A percentile compares a stretch with the other conserved stretches of the same genome.
Evolutionary conservation across 495 filamentous ascomycete genomes (phyloP).

Genomic region (Aspergillus diversus): DNA sequence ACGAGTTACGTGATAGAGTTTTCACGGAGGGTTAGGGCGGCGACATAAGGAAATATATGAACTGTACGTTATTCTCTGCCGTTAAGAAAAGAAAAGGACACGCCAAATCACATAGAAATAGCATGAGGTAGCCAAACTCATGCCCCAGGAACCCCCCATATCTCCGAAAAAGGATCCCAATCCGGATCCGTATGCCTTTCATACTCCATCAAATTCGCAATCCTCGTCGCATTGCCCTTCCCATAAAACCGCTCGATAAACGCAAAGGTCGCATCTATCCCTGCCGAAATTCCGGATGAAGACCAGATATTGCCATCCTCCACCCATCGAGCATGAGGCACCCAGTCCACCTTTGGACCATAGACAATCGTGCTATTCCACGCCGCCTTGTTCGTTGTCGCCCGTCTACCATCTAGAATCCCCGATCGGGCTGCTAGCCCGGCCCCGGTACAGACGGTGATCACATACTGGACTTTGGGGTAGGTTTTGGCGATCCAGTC

Average conservation of each 20-base stretch:
- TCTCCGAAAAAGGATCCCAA: conserved; percentile 15
- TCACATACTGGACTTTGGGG: conserved; percentile 53
- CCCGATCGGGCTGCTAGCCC: conserved; percentile 55
- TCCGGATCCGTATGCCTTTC: conserved; percentile 7
- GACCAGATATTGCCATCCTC: conserved; percentile 70
- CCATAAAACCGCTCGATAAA: conserved; percentile 11
- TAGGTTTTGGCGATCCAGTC: conserved; percentile 48
- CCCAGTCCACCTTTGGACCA: conserved; percentile 57
- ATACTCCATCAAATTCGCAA: conserved; percentile 19
- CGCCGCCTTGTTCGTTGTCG: conserved; percentile 53
- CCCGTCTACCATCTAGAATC: conserved; percentile 57
- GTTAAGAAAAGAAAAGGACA: too few species aligned
- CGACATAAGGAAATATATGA: too few species aligned
- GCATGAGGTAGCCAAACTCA: not conserved
- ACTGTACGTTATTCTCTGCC: too few species aligned
- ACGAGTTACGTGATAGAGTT: too few species aligned
- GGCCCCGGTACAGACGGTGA: conserved; percentile 65
- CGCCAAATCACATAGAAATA: too few species aligned
- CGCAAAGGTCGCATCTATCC: conserved; percentile 58
- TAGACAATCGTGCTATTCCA: conserved; percentile 36
- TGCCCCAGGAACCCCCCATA: not conserved
- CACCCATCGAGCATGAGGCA: conserved; percentile 65
- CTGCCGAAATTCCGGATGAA: conserved; percentile 61
- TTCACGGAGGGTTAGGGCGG: too few species aligned
- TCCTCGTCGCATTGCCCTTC: not conserved